phyloP scores from a whole-genome alignment of 208 protist species.

The Trypanosoma vivax region DNA sequence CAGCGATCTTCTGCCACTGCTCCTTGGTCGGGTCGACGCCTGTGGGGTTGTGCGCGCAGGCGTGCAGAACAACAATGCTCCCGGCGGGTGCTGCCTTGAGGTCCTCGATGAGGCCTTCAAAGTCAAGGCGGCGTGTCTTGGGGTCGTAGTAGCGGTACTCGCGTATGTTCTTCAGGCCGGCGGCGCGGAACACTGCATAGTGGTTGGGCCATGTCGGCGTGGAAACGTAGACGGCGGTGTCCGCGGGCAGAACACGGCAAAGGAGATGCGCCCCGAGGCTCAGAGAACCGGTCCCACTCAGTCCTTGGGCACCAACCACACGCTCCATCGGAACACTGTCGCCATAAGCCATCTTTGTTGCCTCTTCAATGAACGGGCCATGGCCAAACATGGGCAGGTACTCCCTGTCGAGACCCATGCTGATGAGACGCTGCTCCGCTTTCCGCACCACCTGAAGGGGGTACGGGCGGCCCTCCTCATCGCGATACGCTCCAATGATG shows the following conservation, averaged over 20 bases:
- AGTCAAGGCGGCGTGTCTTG: constrained; percentile 59
- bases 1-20: constrained; percentile 94
- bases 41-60: constrained; percentile 99
- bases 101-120: constrained; percentile 80
- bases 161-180: constrained; percentile 50
- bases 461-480: constrained; percentile 90
- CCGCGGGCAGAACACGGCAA: constrained; percentile 12
- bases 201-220: constrained; percentile 90
- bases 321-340: constrained; percentile 41
- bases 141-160: constrained; percentile 83
- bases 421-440: constrained; percentile 67
- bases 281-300: constrained; percentile 90
- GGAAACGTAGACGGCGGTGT: constrained; percentile 67
- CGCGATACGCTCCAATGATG: constrained; percentile 97
- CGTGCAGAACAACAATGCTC: constrained; percentile 95
- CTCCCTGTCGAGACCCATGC: constrained; percentile 91
- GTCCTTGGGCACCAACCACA: constrained; percentile 71
- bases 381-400: constrained; percentile 95
- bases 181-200: constrained; percentile 43
- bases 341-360: constrained; percentile 89
- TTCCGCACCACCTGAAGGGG: constrained; percentile 89
- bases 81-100: constrained; percentile 64
- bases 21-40: constrained; percentile 94
- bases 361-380: constrained; percentile 67
- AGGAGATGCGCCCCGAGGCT: constrained; percentile 65